phyloP scores from a whole-genome alignment of 306 rosid genomes.

The Corylus heterophylla region DNA sequence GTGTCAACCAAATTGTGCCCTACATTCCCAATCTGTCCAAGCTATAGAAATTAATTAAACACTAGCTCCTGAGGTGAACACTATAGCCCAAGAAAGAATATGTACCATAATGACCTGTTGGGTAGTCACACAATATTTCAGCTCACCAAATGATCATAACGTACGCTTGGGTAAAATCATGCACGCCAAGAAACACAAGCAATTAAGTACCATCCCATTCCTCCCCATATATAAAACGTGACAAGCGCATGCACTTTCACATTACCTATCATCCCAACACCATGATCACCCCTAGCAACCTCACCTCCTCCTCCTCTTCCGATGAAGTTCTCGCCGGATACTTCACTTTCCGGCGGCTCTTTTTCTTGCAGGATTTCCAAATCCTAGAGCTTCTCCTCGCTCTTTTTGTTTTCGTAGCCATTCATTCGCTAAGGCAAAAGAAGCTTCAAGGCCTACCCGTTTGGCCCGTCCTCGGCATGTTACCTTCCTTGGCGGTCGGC shows the following conservation, averaged over 20 bases:
- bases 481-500: constrained; percentile 60
- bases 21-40: no score
- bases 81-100: no score
- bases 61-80: no score
- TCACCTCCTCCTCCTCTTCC: constrained; percentile 21
- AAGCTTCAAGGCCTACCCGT: constrained; percentile 55
- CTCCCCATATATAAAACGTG: constrained; percentile 35
- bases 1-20: no score
- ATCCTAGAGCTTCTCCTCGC: constrained; percentile 62
- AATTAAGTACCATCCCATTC: no score
- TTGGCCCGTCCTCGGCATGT: constrained; percentile 87
- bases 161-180: constrained; percentile 23
- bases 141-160: constrained; percentile 76
- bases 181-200: constrained; percentile 59
- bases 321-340: not conserved
- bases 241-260: constrained; percentile 20
- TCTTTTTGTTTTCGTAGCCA: constrained; percentile 47
- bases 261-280: constrained; percentile 38
- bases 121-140: constrained; percentile 29
- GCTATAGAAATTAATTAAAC: no score
- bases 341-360: constrained; percentile 7
- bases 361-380: constrained; percentile 46
- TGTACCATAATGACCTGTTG: no score
- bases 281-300: constrained; percentile 34
- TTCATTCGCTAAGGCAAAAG: constrained; percentile 65